Conservation (phyloP, 2,329 filamentous ascomycete species). For the Sphaerulina populicola region DNA sequence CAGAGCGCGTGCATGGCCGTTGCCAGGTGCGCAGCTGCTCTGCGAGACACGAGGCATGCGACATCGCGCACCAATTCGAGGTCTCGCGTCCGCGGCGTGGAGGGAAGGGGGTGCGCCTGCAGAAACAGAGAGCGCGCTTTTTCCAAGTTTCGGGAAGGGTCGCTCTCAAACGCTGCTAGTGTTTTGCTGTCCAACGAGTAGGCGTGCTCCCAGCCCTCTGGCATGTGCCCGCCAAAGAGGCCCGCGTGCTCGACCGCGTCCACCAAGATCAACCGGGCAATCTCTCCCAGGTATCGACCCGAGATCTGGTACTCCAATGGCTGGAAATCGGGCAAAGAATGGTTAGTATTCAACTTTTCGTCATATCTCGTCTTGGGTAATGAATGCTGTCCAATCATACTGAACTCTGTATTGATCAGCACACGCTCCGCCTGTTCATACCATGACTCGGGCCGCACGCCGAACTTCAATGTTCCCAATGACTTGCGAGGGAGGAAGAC, state of each 20-base stretch:
- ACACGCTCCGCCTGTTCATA: conserved; percentile 51
- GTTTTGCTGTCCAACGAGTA: conserved; percentile 54
- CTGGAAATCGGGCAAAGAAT: conserved; percentile 54
- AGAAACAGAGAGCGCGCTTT: conserved; percentile 43
- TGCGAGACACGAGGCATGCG: conserved; percentile 47
- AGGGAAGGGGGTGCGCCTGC: conserved; percentile 43
- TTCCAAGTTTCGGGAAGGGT: conserved; percentile 34
- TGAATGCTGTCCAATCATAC: conserved; percentile 56
- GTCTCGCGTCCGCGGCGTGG: conserved; percentile 34
- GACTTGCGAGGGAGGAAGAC: conserved; percentile 51
- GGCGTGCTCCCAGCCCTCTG: conserved; percentile 45
- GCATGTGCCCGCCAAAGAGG: conserved; percentile 51
- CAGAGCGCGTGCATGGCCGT: conserved; percentile 56
- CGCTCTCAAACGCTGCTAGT: conserved; percentile 50
- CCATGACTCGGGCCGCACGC: conserved; percentile 47
- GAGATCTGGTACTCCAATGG: conserved; percentile 58
- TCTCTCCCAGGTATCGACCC: conserved; percentile 56
- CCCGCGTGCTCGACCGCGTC: conserved; percentile 51
- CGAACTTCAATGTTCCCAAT: conserved; percentile 50
- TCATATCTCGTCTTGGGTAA: conserved; percentile 56
- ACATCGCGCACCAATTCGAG: conserved; percentile 48
- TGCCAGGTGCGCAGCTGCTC: conserved; percentile 55
- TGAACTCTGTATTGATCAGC: conserved; percentile 57
- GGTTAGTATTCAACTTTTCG: conserved; percentile 49
- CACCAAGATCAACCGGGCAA: conserved; percentile 52